Base-by-base conservation (phyloP, 129 eudicot species). In the Helianthus annuus region DNA sequence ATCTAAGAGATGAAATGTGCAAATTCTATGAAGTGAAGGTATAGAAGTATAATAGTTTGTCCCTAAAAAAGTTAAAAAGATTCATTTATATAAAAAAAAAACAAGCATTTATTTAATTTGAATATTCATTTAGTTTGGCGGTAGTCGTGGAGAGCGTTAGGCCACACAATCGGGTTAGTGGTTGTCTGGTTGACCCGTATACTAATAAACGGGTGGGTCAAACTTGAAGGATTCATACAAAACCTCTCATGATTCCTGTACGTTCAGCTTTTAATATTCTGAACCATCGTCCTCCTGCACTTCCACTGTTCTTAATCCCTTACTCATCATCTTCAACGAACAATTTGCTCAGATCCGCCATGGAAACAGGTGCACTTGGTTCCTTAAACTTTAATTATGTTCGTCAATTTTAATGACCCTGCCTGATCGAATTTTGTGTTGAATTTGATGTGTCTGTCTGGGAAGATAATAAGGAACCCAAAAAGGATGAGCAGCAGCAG, bases 381-480 rank as follows among this genome's bases (percentile, higher is more conserved):
- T 49, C 7, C 69, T 51, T 16, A 57, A 49, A 19, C 4, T 16
- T 77, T 57, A 13, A 14, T 46, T 60, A 3, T 10, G 53, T 9
- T 58, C 10, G 10, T 55, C 38, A n/a, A 66, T 19, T 51, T 64
- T 9, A 19, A 19, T 19, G 22, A 19, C 22, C 22, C 22, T 19
- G 22, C 22, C 22, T 38, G 56, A 27, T 53, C 56, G 12, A 45
- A 40, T 48, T 27, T 55, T 22, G 54, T 62, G 45, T 59, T 58
- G 44, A 24, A 36, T 36, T 66, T 80, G 36, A 74, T 66, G 59
- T 70, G 54, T 27, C 22, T 19, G 22, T 19, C 34, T 72, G 59
- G 53, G 80, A 64, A 83, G 86, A 70, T 52, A 56, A 32, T 0
- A 63, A 72, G n/a, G 81, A 82, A 48, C 71, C 69, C 9, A 64